Percentiles rank a stretch among this genome's conserved stretches.
Conservation (phyloP, 768 basidiomycete species). For the Mycena vitilis region DNA sequence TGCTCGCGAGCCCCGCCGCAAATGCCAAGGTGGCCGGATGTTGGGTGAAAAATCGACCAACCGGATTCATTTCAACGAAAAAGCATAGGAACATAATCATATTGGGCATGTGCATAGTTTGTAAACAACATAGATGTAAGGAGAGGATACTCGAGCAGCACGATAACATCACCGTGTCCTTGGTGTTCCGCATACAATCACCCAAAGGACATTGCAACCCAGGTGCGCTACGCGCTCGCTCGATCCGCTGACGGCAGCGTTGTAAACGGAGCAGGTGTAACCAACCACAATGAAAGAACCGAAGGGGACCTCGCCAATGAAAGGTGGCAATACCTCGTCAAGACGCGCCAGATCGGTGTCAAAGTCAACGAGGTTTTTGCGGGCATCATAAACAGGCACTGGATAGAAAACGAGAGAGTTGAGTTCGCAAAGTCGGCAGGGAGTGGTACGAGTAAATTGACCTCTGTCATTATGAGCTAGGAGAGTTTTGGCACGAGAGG, state of each 20-base stretch:
- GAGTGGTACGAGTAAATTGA: not conserved
- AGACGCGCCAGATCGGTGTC: not conserved
- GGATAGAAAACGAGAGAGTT: no score
- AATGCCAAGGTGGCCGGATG: no score
- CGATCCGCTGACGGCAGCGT: not conserved
- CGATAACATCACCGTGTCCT: no score
- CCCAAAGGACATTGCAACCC: constrained; percentile 3
- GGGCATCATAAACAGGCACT: constrained; percentile 3
- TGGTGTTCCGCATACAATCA: not conserved
- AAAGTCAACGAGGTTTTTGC: not conserved
- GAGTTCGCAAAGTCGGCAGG: no score
- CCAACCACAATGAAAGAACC: not conserved
- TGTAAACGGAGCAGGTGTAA: not conserved
- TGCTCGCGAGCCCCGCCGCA: no score
- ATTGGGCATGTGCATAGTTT: not conserved
- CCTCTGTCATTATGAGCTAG: not conserved
- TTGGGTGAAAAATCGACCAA: no score
- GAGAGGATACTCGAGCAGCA: no score
- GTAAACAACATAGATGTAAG: no score
- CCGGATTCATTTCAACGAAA: not conserved
- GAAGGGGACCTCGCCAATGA: not conserved
- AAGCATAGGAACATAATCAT: not conserved
- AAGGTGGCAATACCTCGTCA: not conserved
- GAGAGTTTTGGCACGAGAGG: not conserved
- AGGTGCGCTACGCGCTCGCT: not conserved